Evolutionary conservation across 352 stramenopile genomes (phyloP).

Genomic region (Pythium aphanidermatum): DNA sequence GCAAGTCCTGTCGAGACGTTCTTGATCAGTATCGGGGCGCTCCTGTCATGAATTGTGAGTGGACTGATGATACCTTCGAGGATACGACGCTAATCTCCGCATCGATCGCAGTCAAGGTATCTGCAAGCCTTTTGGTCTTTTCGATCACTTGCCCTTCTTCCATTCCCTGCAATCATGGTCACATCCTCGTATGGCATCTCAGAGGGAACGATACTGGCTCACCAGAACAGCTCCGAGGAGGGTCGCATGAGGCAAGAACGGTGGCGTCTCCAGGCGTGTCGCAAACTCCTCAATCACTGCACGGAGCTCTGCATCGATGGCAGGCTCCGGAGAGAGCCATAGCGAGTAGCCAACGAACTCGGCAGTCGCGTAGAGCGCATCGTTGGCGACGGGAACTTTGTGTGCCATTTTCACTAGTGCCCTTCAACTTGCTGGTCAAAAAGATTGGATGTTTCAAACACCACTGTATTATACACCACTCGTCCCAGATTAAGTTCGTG

Average conservation of each 20-base stretch:
- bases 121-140: conserved; percentile 32
- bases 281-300: conserved; percentile 34
- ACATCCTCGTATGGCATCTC: conserved; percentile 19
- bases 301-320: conserved; percentile 15
- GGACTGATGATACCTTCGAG: no score
- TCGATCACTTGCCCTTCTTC: conserved; percentile 16
- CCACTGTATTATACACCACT: conserved; percentile 15
- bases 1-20: conserved; percentile 20
- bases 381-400: conserved; percentile 2
- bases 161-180: conserved; percentile 24
- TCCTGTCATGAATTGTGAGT: no score
- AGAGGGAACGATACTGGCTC: conserved; percentile 4
- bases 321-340: conserved; percentile 37
- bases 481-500: conserved; percentile 11
- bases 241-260: conserved; percentile 56
- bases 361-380: conserved; percentile 26
- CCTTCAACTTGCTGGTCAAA: no score
- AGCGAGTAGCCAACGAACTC: conserved; percentile 56
- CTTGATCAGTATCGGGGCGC: not conserved
- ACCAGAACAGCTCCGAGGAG: conserved; percentile 46
- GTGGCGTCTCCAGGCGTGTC: conserved; percentile 27
- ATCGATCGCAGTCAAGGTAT: conserved; percentile 24
- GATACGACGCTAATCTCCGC: conserved; percentile 32
- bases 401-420: not conserved
- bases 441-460: conserved; percentile 6